Base-by-base conservation (phyloP, 2,329 filamentous ascomycete species). In the Fusarium clavum region DNA sequence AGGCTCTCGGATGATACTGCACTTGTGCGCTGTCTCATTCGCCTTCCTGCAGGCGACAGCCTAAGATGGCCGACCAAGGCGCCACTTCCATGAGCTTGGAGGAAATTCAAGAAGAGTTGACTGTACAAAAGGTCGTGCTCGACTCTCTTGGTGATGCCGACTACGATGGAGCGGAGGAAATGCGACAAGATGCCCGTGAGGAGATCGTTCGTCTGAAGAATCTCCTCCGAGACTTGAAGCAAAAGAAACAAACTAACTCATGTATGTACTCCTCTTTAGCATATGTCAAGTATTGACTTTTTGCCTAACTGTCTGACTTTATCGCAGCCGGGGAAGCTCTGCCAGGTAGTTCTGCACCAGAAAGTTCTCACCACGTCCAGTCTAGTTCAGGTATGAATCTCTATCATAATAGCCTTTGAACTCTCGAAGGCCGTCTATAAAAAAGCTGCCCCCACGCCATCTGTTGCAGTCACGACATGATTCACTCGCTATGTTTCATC, bases 101-200 rank as follows among this genome's bases (percentile, higher is more conserved):
- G 48, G 75, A 73, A 20, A 69, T 85, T 22, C 69, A 68, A 20
- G 81, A 84, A 49, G 83, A 85, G 58, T 73, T 86, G 64, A 76
- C 71, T 32, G 77, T 84, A 22, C 81, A 84, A 62, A 76, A 76
- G 48, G 81, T 82, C 52, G 78, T 86, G 22, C 76, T 86, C 5
- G 68, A 73, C 10, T 85, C 83, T 3, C 78, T 86, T n/a, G 41
- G 65, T 22, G 65, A 55, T 25, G 71, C 71, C 34, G 55, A 63
- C 9, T 75, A 73, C 55, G 73, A 76, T 8, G 77, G 72, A 18
- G 77, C 76, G 38, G 79, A 80, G 32, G 60, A 71, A 16, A 76
- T 79, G 67, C 74, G 79, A 18, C 51, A 54, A 14, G 73, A 76
- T 53, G 73, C 74, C 34, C 62, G 34, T n/a, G 32, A 46, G 10